Evolutionary conservation across 768 basidiomycete genomes (phyloP).

Genomic region (Lactifluus piperatus): DNA sequence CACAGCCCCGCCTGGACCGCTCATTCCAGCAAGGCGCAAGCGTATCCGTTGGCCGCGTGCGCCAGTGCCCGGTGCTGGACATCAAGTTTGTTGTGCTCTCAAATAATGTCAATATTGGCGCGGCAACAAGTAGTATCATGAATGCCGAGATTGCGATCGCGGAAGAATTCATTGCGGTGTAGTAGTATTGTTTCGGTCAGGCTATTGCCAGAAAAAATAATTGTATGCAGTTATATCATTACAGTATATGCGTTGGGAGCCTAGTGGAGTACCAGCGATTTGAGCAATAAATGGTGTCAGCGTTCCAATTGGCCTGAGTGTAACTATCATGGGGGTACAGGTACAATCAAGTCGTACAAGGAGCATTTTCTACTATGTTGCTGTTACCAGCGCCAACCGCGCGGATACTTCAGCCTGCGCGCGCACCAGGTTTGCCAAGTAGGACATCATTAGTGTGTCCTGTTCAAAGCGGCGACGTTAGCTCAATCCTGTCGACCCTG

Average conservation of each 20-base stretch:
- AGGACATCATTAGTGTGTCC: conserved; percentile 93
- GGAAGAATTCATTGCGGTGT: conserved; percentile 43
- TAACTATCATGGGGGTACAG: neutral
- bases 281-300: too few relatives aligned
- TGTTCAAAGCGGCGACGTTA: conserved; percentile 26
- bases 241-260: too few relatives aligned
- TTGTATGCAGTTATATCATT: too few relatives aligned
- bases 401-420: conserved; percentile 90
- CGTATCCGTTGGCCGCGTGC: conserved; percentile 82
- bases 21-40: conserved; percentile 87
- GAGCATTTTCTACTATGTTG: conserved; percentile 28
- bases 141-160: conserved; percentile 93
- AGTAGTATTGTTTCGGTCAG: conserved; percentile 27
- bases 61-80: conserved; percentile 88
- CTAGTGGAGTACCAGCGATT: neutral
- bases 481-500: conserved; percentile 17
- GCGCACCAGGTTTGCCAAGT: conserved; percentile 87
- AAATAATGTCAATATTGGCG: conserved; percentile 93
- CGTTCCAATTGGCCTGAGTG: neutral
- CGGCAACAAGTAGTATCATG: conserved; percentile 94
- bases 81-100: conserved; percentile 91
- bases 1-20: conserved; percentile 89
- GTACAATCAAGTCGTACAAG: conserved; percentile 12
- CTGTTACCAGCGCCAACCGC: conserved; percentile 67
- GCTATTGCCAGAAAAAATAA: neutral